Base-by-base conservation (phyloP, 169 alveolate genomes). In the Cryptosporidium muris region DNA sequence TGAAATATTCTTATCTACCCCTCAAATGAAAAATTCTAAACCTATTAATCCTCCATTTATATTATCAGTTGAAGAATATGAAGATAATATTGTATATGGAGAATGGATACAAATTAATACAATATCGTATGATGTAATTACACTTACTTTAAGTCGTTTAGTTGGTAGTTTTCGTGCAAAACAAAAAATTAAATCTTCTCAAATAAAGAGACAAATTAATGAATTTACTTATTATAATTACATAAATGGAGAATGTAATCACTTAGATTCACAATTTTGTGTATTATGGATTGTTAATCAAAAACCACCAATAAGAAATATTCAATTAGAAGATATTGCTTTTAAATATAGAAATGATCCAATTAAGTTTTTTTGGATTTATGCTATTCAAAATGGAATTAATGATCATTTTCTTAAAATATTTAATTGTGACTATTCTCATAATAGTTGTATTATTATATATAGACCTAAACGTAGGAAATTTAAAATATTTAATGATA, bases 281-380 rank as follows among this genome's bases (percentile, higher is more conserved):
- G 85, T 74, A 25, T 4, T 74, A 9, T 60, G 63, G 56, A 49
- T 74, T 48, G 25, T 48, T 51, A 49, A 53, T 34, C 54, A 74
- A 64, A 43, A 60, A 2, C 42, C 16, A 36, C 60, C 60, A 48
- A 47, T 8, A 56, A 56, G 54, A 3, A 58, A 54, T n/a, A 54
- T 58, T 14, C 52, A 52, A 1, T 74, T 48, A 34, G 85, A 74
- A 16, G 62, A 47, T 8, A 58, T 74, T 8, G 54, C 85, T 37
- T 74, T 58, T 60, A 74, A 74, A 52, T 74, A 74, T 60, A 74
- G 85, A 74, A 74, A 74, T 40, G 85, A 74, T 51, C 85, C 85
- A 37, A 74, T 74, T 37, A 60, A 60, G 52, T 74, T 74, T 40
- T 74, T 74, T 37, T 74, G 85, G 85, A 74, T 74, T 38, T 56